Evolutionary conservation across 306 rosid genomes (phyloP).

Genomic region (Cicer judaicum): DNA sequence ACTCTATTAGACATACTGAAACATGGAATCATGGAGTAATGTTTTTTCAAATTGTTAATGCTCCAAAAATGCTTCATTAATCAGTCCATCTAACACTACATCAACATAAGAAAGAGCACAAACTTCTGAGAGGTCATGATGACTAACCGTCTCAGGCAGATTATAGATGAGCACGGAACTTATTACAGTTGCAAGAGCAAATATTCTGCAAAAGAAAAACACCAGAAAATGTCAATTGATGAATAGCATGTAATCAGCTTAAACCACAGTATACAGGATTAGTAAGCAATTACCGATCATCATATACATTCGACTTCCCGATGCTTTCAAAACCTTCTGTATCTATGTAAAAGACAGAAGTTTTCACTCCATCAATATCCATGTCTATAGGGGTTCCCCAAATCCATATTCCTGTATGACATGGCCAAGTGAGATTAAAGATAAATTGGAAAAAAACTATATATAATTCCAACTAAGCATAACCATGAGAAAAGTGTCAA

Average conservation of each 20-base stretch:
- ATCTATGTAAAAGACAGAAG: constrained; percentile 93
- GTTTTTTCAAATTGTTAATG: constrained; percentile 1
- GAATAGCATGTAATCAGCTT: constrained; percentile 28
- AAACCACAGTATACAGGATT: constrained; percentile 36
- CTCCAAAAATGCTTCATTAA: constrained; percentile 10
- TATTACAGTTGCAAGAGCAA: constrained; percentile 94
- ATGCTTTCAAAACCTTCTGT: constrained; percentile 99
- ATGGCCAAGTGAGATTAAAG: constrained; percentile 38
- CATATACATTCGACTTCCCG: constrained; percentile 97
- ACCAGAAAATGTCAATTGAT: constrained; percentile 33
- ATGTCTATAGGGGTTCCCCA: constrained; percentile 94
- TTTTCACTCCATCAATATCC: constrained; percentile 84
- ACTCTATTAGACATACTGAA: constrained; percentile 2
- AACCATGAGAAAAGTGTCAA: constrained; percentile 46
- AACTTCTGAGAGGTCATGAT: constrained; percentile 32
- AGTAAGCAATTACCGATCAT: constrained; percentile 80
- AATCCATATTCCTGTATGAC: constrained; percentile 85
- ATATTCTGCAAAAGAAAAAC: constrained; percentile 71
- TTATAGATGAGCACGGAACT: constrained; percentile 96
- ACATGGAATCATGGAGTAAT: background rate
- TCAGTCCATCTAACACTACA: constrained; percentile 3
- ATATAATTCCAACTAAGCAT: constrained; percentile 34
- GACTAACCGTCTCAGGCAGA: constrained; percentile 93
- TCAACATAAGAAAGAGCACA: constrained; percentile 22
- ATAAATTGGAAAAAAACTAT: constrained; percentile 17